Percentiles rank a stretch among this genome's conserved stretches.
phyloP scores from a whole-genome alignment of 2,329 filamentous ascomycete species.

The Colletotrichum orchidophilum region DNA sequence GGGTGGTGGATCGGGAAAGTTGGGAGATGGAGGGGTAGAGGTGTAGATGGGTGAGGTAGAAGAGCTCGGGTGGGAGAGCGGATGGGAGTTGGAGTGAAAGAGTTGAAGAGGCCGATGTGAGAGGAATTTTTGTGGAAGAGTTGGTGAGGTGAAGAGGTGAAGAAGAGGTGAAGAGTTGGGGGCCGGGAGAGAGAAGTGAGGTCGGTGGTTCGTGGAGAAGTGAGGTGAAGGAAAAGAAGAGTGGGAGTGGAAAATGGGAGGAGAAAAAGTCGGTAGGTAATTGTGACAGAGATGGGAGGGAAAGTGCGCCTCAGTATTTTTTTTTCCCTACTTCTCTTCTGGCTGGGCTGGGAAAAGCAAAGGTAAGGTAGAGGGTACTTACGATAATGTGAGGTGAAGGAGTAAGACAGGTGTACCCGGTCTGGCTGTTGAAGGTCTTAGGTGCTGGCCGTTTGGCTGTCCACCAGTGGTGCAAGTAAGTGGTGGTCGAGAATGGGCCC shows the following conservation, averaged over 20 bases:
- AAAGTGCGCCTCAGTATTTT: slow-evolving; percentile 30
- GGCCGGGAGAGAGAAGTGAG: slow-evolving; percentile 34
- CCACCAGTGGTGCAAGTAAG: neutral
- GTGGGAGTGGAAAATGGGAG: slow-evolving; percentile 42
- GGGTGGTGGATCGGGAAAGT: slow-evolving; percentile 23
- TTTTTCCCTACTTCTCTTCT: neutral
- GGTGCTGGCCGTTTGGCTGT: neutral
- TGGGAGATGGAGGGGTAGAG: slow-evolving; percentile 30
- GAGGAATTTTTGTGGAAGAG: slow-evolving; percentile 35
- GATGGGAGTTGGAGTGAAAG: slow-evolving; percentile 34
- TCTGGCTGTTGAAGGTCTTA: neutral
- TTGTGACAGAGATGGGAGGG: slow-evolving; percentile 37
- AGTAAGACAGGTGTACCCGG: slow-evolving; percentile 10
- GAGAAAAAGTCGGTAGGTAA: slow-evolving; percentile 36
- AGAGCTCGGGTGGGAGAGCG: slow-evolving; percentile 37
- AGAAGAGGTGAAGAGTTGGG: slow-evolving; percentile 35
- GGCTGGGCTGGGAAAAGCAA: slow-evolving; percentile 1
- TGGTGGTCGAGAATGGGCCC: neutral
- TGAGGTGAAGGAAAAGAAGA: slow-evolving; percentile 36
- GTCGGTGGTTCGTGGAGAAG: slow-evolving; percentile 37
- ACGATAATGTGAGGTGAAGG: slow-evolving; percentile 22
- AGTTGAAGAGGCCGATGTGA: slow-evolving; percentile 37
- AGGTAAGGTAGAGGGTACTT: slow-evolving; percentile 29
- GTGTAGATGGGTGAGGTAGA: slow-evolving; percentile 35
- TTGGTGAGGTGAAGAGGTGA: slow-evolving; percentile 40